phyloP scores from a whole-genome alignment of 805 yeast genomes.

The Candida peoriensis region DNA sequence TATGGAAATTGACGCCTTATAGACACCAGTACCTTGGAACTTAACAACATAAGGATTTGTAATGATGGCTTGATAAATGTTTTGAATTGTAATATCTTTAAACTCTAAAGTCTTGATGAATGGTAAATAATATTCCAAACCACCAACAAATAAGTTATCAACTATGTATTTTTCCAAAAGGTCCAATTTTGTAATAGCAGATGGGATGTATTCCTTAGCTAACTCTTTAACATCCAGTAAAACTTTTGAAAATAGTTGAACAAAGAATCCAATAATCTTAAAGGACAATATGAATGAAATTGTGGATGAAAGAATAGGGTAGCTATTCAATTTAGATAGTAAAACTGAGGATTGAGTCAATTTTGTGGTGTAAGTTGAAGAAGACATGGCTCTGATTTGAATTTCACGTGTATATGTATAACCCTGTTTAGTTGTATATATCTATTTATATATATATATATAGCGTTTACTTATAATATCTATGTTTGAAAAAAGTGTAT shows the following conservation, averaged over 20 bases:
- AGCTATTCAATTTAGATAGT: not conserved
- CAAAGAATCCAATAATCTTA: not conserved
- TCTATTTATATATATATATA: too few species aligned
- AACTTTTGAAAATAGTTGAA: not conserved
- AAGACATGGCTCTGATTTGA: not conserved
- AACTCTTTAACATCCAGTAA: not conserved
- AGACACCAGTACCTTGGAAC: not conserved
- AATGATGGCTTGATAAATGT: not conserved
- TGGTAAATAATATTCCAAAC: not conserved
- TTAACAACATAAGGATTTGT: too few species aligned
- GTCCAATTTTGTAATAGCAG: not conserved
- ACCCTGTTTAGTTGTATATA: too few species aligned
- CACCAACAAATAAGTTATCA: not conserved
- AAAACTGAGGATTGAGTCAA: not conserved
- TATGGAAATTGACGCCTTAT: not conserved
- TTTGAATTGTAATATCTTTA: not conserved
- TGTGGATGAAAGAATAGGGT: not conserved
- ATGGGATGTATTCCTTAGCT: not conserved
- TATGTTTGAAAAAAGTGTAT: too few species aligned
- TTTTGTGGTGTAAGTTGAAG: too few species aligned
- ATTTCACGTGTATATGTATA: too few species aligned
- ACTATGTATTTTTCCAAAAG: not conserved
- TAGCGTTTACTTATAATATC: too few species aligned
- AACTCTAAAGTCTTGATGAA: not conserved
- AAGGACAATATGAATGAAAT: not conserved